phyloP scores from a whole-genome alignment of 371 early-diverging fungal species.

The Fennellomyces sp. region DNA sequence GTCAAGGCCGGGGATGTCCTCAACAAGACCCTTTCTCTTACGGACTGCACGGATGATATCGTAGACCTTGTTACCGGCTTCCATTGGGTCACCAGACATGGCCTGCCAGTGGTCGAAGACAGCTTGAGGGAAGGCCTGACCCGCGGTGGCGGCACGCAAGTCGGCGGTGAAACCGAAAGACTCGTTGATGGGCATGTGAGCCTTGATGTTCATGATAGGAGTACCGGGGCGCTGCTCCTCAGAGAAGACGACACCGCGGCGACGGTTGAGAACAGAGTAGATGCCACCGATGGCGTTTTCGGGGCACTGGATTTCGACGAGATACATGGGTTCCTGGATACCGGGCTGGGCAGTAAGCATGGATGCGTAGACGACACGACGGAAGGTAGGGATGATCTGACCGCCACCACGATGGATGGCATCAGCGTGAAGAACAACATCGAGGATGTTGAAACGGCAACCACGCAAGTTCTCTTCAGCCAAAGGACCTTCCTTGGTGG shows the following conservation, averaged over 20 bases:
- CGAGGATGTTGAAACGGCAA: conserved; percentile 97
- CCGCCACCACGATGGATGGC: conserved; percentile 99
- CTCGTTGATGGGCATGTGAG: conserved; percentile 96
- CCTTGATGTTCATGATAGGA: conserved; percentile 91
- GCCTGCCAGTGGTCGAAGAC: conserved; percentile 84
- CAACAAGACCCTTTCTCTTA: conserved; percentile 91
- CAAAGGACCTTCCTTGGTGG: conserved; percentile 93
- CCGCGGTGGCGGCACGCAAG: conserved; percentile 89
- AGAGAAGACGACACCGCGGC: conserved; percentile 94
- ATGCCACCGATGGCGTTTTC: conserved; percentile 95
- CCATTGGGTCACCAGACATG: conserved; percentile 73
- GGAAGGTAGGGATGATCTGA: conserved; percentile 93
- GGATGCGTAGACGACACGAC: conserved; percentile 95
- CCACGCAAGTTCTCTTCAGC: conserved; percentile 98
- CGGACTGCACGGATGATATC: conserved; percentile 78
- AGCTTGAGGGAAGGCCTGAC: conserved; percentile 97
- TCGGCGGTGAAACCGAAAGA: conserved; percentile 99
- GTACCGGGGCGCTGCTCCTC: conserved; percentile 93
- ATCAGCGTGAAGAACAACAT: conserved; percentile 99
- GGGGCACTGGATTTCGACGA: conserved; percentile 98
- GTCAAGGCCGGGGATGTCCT: conserved; percentile 86
- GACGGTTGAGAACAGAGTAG: conserved; percentile 91
- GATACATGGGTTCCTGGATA: conserved; percentile 99
- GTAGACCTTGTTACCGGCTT: conserved; percentile 71
- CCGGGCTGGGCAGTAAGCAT: conserved; percentile 89